Evolutionary conservation across 1,139 yeast genomes (phyloP).

Genomic region (Saccharomyces hybrid): DNA sequence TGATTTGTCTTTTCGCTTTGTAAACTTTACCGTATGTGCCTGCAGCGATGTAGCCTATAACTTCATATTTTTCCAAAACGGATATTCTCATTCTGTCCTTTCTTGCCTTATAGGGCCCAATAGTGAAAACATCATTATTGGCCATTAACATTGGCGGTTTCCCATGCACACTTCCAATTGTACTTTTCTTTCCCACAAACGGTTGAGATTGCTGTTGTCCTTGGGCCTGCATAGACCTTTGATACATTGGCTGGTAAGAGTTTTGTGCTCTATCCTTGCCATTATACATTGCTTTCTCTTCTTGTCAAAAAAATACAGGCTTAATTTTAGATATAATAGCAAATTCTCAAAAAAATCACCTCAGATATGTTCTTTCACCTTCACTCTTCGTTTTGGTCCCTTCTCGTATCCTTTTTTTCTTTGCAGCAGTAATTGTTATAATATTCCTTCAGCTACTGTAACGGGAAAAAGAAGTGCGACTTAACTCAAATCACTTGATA

Average conservation of each 20-base stretch:
- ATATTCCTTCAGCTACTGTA: not conserved
- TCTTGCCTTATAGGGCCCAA: conserved; percentile 65
- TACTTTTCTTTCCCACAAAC: conserved; percentile 5
- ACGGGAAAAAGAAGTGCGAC: not conserved
- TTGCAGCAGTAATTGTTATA: not conserved
- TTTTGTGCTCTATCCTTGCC: conserved; percentile 10
- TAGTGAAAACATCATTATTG: conserved; percentile 55
- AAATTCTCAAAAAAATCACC: too few species aligned
- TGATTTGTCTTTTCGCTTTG: conserved; percentile 52
- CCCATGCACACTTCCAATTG: conserved; percentile 18
- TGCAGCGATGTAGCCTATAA: conserved; percentile 93
- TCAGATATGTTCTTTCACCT: not conserved
- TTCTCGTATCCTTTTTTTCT: not conserved
- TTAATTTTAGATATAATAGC: not conserved
- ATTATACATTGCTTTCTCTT: conserved; percentile 9
- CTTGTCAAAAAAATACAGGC: not conserved
- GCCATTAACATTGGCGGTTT: conserved; percentile 50
- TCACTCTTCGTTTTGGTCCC: not conserved
- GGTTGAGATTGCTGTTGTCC: conserved; percentile 7
- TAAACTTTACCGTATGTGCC: conserved; percentile 98
- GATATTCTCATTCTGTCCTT: conserved; percentile 63
- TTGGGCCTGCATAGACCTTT: conserved; percentile 6
- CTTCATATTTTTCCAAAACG: conserved; percentile 74
- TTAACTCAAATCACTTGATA: not conserved
- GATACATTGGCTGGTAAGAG: conserved; percentile 11